These are phyloP conservation scores for Kwoniella sp. DNA, from an alignment of 768 basidiomycete genomes.

Conservation along the genomic window DNA sequence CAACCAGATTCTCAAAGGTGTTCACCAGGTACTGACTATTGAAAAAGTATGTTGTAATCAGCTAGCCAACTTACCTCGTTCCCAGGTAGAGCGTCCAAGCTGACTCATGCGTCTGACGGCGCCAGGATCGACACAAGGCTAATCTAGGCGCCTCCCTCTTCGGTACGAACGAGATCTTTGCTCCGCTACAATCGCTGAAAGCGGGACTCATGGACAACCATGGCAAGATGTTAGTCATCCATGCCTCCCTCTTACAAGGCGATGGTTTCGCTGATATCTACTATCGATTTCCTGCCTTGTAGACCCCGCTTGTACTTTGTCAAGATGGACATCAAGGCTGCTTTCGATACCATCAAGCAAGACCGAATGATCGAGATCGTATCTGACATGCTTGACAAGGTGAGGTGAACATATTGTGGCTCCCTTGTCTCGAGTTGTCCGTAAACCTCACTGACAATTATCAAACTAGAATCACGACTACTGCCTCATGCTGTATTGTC, in stretches of 20 bases:
- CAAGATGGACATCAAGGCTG: constrained; percentile 92
- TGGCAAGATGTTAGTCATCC: constrained; percentile 62
- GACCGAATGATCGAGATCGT: constrained; percentile 77
- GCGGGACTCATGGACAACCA: constrained; percentile 53
- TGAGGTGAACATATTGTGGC: constrained; percentile 54
- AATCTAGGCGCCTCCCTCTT: constrained; percentile 80
- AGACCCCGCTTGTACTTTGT: constrained; percentile 93
- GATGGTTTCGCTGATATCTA: background rate
- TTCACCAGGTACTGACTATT: constrained; percentile 83
- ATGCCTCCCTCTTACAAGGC: background rate
- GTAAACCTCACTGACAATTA: constrained; percentile 1
- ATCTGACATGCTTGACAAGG: constrained; percentile 63
- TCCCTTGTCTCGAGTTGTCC: background rate
- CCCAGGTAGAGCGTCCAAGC: background rate
- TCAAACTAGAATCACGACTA: constrained; percentile 30
- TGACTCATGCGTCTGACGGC: background rate
- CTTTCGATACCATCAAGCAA: constrained; percentile 96
- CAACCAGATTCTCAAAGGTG: constrained; percentile 79
- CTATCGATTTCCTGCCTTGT: background rate
- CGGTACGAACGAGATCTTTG: constrained; percentile 78
- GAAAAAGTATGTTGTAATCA: constrained; percentile 66
- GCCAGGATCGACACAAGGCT: constrained; percentile 65
- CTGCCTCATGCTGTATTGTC: constrained; percentile 61
- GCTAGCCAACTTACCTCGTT: no score
- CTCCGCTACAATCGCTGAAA: constrained; percentile 73